Evolutionary conservation across 495 filamentous ascomycete genomes (phyloP), one percentile per base, ranked within the genome.

Genomic region (Glonium stellatum): DNA sequence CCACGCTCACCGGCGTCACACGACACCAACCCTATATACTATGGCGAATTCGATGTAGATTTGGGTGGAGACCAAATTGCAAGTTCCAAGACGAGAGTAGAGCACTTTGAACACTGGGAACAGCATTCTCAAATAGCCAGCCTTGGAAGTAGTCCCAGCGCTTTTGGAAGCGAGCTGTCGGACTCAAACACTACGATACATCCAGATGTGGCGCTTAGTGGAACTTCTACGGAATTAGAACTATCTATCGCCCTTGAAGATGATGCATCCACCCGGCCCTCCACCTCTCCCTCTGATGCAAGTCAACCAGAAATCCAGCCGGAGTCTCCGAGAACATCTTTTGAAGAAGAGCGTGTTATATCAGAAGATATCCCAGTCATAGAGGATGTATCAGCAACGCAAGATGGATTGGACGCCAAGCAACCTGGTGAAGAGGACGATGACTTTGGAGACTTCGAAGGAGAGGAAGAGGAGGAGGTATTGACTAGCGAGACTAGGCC

Each of bases 221-320:
- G 37, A 12, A 1, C 11, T 5, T 47, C 65, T 13, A 25, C 0
- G 8, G 61, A 58, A 8, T 13, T 52, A n/a, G 25, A 35, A 19
- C 44, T 35, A 19, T 22, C 47, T 19, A 21, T 21, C 25, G 18
- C 39, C 27, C 37, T 11, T 13, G 65, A 68, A 12, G 65, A 68
- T 35, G 65, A 65, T 35, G 53, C 54, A n/a, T 68, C 65, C 11
- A 68, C 65, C 49, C 41, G 65, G 22, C 62, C 65, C 1, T 68
- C 65, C 21, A 65, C 62, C 23, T 68, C 65, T 23, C 65, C 65
- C 11, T 68, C 65, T 46, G 65, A 68, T n/a, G 22, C 22, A n/a
- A 68, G 65, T 34, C 65, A 65, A 19, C 55, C 39, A 15, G 65
- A 62, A 27, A 21, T 55, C 0, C 54, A 36, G 13, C 31, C 27